phyloP scores from a whole-genome alignment of 352 stramenopile species.

The Globisporangium camurandrum region DNA sequence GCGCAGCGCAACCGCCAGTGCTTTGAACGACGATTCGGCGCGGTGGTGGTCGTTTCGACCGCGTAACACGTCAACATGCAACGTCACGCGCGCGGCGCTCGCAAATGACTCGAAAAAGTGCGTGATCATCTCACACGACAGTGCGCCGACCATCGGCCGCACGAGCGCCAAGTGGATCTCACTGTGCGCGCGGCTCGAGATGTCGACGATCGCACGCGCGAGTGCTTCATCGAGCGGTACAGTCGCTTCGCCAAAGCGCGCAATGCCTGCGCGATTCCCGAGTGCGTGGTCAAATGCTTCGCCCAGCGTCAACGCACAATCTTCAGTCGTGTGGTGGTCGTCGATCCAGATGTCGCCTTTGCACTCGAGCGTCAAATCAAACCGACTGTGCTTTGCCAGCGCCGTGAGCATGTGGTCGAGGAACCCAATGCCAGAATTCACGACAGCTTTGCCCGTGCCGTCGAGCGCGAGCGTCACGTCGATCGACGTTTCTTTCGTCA shows the following conservation, averaged over 20 bases:
- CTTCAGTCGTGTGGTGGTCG: conserved; percentile 95
- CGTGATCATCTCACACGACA: conserved; percentile 94
- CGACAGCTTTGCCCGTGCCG: conserved; percentile 76
- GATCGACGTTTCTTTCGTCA: conserved; percentile 95
- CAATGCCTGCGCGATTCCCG: conserved; percentile 83
- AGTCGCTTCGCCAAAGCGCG: conserved; percentile 82
- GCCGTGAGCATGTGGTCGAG: conserved; percentile 90
- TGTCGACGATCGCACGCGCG: conserved; percentile 90
- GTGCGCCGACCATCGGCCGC: conserved; percentile 74
- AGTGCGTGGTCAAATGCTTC: conserved; percentile 90
- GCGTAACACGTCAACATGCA: conserved; percentile 90
- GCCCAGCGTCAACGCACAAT: conserved; percentile 91
- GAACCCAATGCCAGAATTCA: conserved; percentile 88
- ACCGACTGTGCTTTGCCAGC: conserved; percentile 86
- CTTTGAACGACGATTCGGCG: conserved; percentile 89
- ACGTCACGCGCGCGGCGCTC: conserved; percentile 86
- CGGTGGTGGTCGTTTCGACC: conserved; percentile 92
- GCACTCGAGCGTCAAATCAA: conserved; percentile 86
- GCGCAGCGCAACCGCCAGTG: conserved; percentile 80
- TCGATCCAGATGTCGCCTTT: conserved; percentile 94
- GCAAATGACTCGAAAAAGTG: conserved; percentile 94
- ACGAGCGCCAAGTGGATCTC: conserved; percentile 84
- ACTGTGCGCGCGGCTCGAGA: conserved; percentile 90
- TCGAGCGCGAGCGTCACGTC: conserved; percentile 82
- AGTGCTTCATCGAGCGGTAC: conserved; percentile 89